Conservation (phyloP, 306 rosid species). For the Dalbergia oliveri region DNA sequence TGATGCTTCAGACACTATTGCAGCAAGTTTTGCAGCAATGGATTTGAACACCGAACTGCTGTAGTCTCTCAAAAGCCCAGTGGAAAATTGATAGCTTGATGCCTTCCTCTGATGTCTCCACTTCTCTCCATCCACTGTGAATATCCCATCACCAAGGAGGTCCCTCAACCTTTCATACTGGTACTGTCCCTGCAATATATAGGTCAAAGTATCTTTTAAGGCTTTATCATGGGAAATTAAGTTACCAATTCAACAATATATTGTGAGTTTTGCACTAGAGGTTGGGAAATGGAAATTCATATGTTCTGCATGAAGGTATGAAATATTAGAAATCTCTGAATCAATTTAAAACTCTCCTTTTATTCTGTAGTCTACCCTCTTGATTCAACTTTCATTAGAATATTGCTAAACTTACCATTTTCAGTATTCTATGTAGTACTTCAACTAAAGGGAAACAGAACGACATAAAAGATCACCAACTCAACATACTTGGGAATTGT, state of each 20-base stretch:
- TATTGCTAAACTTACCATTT: not conserved
- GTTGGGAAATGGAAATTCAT: not conserved
- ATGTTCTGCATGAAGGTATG: not conserved
- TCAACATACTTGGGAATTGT: not conserved
- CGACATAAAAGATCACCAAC: not conserved
- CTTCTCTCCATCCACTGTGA: constrained; percentile 65
- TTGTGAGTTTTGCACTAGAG: constrained; percentile 2
- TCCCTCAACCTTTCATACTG: constrained; percentile 56
- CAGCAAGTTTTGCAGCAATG: constrained; percentile 55
- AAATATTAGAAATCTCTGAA: not conserved
- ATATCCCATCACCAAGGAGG: constrained; percentile 71
- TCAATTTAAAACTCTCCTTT: not conserved
- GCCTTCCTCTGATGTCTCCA: constrained; percentile 62
- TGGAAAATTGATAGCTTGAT: constrained; percentile 60
- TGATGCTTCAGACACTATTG: constrained; percentile 47
- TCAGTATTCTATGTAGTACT: not conserved
- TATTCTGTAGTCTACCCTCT: not conserved
- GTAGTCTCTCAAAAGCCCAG: constrained; percentile 57
- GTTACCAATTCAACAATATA: not conserved
- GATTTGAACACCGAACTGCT: constrained; percentile 52
- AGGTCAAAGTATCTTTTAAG: not conserved
- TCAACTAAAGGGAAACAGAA: not conserved
- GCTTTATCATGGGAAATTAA: not conserved
- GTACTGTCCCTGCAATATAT: constrained; percentile 47
- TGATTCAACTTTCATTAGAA: not conserved